phyloP scores from a whole-genome alignment of 306 rosid genomes.

The Canavalia gladiata region DNA sequence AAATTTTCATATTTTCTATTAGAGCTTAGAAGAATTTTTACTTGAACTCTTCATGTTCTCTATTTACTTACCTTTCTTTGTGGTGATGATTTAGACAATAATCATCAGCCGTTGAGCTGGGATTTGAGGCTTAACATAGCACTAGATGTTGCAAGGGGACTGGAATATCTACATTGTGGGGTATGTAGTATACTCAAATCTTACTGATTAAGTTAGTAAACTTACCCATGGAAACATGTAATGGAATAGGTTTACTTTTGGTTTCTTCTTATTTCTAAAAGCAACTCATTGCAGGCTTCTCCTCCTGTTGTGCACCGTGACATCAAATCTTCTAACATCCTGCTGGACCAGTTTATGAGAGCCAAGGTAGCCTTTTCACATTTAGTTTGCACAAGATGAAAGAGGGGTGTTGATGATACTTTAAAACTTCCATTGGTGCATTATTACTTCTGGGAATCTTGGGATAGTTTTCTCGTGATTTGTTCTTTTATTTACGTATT shows the following conservation, averaged over 20 bases:
- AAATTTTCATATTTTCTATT: constrained; percentile 14
- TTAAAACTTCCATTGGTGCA: constrained; percentile 8
- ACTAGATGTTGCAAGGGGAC: constrained; percentile 87
- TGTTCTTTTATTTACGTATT: constrained; percentile 7
- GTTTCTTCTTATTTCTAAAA: constrained; percentile 24
- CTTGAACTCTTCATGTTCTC: constrained; percentile 15
- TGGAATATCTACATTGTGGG: constrained; percentile 98
- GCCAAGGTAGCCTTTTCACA: constrained; percentile 73
- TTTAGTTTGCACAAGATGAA: constrained; percentile 37
- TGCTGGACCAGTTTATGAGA: constrained; percentile 83
- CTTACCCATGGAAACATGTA: constrained; percentile 20
- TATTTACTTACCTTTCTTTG: constrained; percentile 13
- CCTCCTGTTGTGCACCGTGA: constrained; percentile 97
- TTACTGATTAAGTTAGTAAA: not conserved
- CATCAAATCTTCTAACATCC: constrained; percentile 87
- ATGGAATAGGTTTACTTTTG: constrained; percentile 24
- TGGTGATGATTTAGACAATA: constrained; percentile 56
- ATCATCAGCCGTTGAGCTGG: constrained; percentile 78
- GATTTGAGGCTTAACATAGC: constrained; percentile 77
- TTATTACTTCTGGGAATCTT: constrained; percentile 1
- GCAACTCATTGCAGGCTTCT: constrained; percentile 71
- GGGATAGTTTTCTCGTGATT: not conserved
- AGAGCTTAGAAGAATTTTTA: constrained; percentile 9
- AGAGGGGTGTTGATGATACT: constrained; percentile 22
- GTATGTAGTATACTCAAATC: constrained; percentile 54